A percentile compares a stretch with the other conserved stretches of the same genome.
Evolutionary conservation across 2,329 filamentous ascomycete genomes (phyloP).

Genomic region (Phoma sp.): DNA sequence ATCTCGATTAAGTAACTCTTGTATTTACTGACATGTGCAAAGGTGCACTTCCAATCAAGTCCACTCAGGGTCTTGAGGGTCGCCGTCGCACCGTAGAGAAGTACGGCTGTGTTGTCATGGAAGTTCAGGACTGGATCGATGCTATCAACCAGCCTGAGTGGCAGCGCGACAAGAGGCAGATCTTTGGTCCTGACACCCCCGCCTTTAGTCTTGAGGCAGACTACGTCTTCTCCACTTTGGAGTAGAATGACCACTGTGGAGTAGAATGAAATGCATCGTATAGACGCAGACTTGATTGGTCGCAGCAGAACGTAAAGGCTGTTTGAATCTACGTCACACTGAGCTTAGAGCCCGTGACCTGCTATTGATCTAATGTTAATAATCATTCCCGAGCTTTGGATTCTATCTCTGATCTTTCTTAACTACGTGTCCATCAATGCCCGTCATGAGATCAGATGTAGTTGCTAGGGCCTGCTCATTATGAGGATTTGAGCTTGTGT

Average conservation of each 20-base stretch:
- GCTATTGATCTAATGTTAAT: conserved; percentile 14
- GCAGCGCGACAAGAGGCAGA: conserved; percentile 66
- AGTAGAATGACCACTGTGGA: conserved; percentile 29
- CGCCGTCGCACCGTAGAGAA: conserved; percentile 70
- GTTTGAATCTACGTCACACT: neutral
- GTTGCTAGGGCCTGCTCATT: no score
- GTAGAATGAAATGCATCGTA: conserved; percentile 1
- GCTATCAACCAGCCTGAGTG: conserved; percentile 91
- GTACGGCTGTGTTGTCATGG: conserved; percentile 87
- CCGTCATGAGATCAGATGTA: no score
- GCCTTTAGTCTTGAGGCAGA: conserved; percentile 53
- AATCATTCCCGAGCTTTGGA: neutral
- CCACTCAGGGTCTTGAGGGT: conserved; percentile 68
- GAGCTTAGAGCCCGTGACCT: neutral
- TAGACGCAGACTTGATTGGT: neutral
- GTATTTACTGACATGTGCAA: conserved; percentile 10
- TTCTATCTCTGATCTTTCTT: no score
- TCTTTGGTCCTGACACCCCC: conserved; percentile 53
- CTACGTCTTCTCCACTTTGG: conserved; percentile 51
- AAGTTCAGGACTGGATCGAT: conserved; percentile 93
- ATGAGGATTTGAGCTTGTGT: no score
- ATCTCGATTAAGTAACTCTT: neutral
- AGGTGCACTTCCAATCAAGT: conserved; percentile 68
- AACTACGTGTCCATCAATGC: no score
- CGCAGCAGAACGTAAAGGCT: neutral